These are phyloP conservation scores for Hemisphaericaspora nanyangensis DNA, from an alignment of 805 yeast species.

Conservation along the genomic window DNA sequence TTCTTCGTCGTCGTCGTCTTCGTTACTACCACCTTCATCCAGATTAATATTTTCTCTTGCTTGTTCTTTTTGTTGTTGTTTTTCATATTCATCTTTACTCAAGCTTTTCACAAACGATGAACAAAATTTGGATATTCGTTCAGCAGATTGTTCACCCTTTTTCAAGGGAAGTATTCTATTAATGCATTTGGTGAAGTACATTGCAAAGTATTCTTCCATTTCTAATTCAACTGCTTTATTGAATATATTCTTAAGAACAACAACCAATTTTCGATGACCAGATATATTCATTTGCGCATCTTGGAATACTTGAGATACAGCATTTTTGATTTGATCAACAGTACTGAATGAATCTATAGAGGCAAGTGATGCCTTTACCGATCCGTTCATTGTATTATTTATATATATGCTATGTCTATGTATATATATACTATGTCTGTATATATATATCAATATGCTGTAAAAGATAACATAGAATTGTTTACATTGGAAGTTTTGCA, in stretches of 20 bases:
- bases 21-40: constrained; percentile 16
- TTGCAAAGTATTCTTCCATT: constrained; percentile 55
- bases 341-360: constrained; percentile 17
- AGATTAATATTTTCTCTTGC: constrained; percentile 16
- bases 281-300: constrained; percentile 73
- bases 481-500: too few relatives aligned
- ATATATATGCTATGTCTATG: too few relatives aligned
- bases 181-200: constrained; percentile 55
- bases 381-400: constrained; percentile 1
- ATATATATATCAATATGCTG: too few relatives aligned
- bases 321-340: constrained; percentile 24
- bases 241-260: constrained; percentile 58
- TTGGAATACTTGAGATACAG: constrained; percentile 68
- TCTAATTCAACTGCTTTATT: constrained; percentile 49
- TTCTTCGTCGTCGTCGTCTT: constrained; percentile 27
- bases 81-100: constrained; percentile 23
- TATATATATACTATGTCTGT: constrained; percentile 1
- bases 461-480: too few relatives aligned
- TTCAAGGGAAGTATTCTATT: constrained; percentile 65
- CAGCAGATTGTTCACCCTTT: constrained; percentile 68
- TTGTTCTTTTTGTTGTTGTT: constrained; percentile 6
- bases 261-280: constrained; percentile 72
- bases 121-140: constrained; percentile 70
- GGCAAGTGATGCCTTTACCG: constrained; percentile 11
- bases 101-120: constrained; percentile 52